Percentiles rank a stretch among this genome's conserved stretches.
phyloP scores from a whole-genome alignment of 495 filamentous ascomycete species.

The Penicillium bovifimosum region DNA sequence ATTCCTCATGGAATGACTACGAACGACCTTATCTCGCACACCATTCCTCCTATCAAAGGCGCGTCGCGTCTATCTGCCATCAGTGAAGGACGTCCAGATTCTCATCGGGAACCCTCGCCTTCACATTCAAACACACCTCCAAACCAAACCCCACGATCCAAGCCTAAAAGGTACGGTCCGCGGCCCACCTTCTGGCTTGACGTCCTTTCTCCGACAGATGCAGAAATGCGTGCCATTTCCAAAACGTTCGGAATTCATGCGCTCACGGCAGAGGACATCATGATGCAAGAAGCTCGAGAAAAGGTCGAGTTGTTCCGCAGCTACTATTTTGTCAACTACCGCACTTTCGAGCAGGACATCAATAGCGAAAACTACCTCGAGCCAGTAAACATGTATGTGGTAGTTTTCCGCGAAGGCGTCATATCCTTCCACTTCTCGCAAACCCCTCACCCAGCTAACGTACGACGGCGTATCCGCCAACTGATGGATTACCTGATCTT shows the following conservation, averaged over 20 bases:
- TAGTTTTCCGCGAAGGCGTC: conserved; percentile 93
- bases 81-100: conserved; percentile 31
- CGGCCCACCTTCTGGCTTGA: conserved; percentile 96
- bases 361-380: conserved; percentile 84
- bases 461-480: conserved; percentile 86
- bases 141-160: conserved; percentile 14
- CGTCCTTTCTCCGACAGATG: conserved; percentile 80
- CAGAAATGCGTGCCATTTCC: conserved; percentile 85
- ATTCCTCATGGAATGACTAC: conserved; percentile 11
- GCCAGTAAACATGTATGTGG: conserved; percentile 94
- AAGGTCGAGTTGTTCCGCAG: conserved; percentile 96
- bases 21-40: conserved; percentile 17
- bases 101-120: conserved; percentile 21
- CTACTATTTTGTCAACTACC: conserved; percentile 98
- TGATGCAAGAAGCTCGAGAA: conserved; percentile 93
- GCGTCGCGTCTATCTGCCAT: conserved; percentile 27
- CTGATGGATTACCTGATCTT: conserved; percentile 90
- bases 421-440: conserved; percentile 93
- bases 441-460: conserved; percentile 91
- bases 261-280: conserved; percentile 90
- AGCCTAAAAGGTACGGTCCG: conserved; percentile 71
- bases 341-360: conserved; percentile 90
- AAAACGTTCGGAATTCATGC: conserved; percentile 95
- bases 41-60: conserved; percentile 30
- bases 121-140: conserved; percentile 18